Evolutionary conservation across 441 rosid species (phyloP).

Genomic region (Adansonia gregorii): DNA sequence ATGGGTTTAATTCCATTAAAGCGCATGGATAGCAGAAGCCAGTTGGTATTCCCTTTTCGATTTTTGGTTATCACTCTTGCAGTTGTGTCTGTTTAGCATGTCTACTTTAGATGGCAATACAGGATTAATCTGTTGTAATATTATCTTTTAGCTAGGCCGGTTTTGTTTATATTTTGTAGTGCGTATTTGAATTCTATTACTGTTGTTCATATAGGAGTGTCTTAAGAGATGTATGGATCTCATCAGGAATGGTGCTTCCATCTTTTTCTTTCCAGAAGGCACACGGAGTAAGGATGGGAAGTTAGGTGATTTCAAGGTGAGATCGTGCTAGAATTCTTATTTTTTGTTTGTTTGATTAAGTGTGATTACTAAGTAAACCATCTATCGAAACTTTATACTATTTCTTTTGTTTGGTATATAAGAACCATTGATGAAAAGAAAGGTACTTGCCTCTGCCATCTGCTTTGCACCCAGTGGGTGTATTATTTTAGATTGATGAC

Average conservation of each 20-base stretch:
- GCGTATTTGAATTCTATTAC: background rate
- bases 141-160: background rate
- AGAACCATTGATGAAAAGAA: slow-evolving; percentile 7
- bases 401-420: background rate
- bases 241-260: slow-evolving; percentile 77
- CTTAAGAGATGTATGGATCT: slow-evolving; percentile 80
- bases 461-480: background rate
- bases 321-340: slow-evolving; percentile 17
- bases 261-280: slow-evolving; percentile 90
- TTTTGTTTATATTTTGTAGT: background rate
- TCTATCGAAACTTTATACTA: background rate
- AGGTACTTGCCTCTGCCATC: background rate
- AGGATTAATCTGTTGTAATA: background rate
- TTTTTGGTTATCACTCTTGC: slow-evolving; percentile 16
- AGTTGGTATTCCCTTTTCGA: slow-evolving; percentile 53
- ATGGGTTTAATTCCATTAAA: slow-evolving; percentile 83
- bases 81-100: background rate
- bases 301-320: slow-evolving; percentile 85
- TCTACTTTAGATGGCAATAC: background rate
- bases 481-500: background rate
- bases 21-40: slow-evolving; percentile 91
- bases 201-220: slow-evolving; percentile 60
- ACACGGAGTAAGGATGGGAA: slow-evolving; percentile 86
- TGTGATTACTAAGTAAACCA: slow-evolving; percentile 17
- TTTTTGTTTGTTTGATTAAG: background rate